Conservation (phyloP, 2,329 filamentous ascomycete species). For the Ceratocystis eucalypticola region DNA sequence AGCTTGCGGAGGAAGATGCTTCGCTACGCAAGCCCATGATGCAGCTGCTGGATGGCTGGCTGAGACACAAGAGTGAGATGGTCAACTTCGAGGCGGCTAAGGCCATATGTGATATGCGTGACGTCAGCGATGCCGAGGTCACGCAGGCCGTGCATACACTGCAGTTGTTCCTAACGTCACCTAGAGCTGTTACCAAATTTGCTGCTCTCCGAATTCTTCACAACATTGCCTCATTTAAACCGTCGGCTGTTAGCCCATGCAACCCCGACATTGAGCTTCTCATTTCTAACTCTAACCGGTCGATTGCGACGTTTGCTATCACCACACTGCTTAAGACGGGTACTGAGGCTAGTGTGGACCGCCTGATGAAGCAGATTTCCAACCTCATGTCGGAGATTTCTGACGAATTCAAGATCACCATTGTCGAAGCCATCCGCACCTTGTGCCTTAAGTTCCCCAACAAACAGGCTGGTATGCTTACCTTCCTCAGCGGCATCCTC, state of each 20-base stretch:
- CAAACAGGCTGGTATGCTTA: conserved; percentile 95
- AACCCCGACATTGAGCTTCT: conserved; percentile 95
- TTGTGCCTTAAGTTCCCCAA: conserved; percentile 94
- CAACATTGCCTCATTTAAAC: conserved; percentile 93
- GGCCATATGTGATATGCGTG: conserved; percentile 88
- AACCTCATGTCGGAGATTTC: conserved; percentile 98
- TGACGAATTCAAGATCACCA: conserved; percentile 99
- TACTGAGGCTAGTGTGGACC: conserved; percentile 92
- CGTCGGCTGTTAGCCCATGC: conserved; percentile 77
- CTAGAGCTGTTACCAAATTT: conserved; percentile 92
- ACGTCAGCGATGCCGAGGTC: conserved; percentile 84
- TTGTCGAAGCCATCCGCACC: conserved; percentile 94
- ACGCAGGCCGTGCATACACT: conserved; percentile 86
- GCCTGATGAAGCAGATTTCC: conserved; percentile 96
- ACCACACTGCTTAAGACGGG: conserved; percentile 96
- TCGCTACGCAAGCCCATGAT: conserved; percentile 91
- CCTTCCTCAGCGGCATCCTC: conserved; percentile 92
- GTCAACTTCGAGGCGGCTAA: conserved; percentile 99
- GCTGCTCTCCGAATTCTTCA: conserved; percentile 92
- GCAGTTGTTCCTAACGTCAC: conserved; percentile 92
- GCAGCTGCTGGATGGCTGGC: conserved; percentile 87
- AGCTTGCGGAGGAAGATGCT: conserved; percentile 84
- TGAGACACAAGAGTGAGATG: conserved; percentile 98
- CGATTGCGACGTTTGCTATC: conserved; percentile 95
- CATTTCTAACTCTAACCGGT: conserved; percentile 93